Evolutionary conservation across 2,329 filamentous ascomycete species (phyloP), one percentile per base, ranked within the genome.

Genomic region (Penicillium psychrosexuale): DNA sequence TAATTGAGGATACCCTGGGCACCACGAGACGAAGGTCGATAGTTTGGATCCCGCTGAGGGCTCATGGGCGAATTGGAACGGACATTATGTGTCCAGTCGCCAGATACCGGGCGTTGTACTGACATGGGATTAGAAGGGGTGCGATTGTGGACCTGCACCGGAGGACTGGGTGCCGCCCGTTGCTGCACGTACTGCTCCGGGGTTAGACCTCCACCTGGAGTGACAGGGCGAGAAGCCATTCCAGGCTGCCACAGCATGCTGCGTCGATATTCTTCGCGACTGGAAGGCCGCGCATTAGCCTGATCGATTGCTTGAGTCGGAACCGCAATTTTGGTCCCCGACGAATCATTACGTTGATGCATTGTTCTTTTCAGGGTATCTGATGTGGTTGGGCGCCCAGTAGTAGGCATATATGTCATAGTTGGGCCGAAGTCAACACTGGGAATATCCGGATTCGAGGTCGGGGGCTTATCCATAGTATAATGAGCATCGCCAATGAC

Each of bases 341-440:
- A 66, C 8, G 72, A 69, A 28, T 69, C 66, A 5, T 63, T 71
- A 31, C 70, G 64, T 17, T 69, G 65, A 36, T 74, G 65, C 7
- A 59, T 62, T 24, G 67, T 61, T 38, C 70, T 69, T 31, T 64
- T 80, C 55, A 82, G 70, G 3, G 81, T 80, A 42, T 81, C 80
- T 45, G 79, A 80, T 1, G 82, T 84, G 39, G 71, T 78, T n/a
- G 83, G 82, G 8, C 82, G 79, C 62, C 77, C 78, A 17, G 74
- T 77, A 40, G 77, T 77, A 28, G 83, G 80, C 57, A 77, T 77
- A 54, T 91, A 87, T 56, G 88, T 87, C 63, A 90, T 76, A 0
- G 92, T 96, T 6, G 87, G 90, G 0, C 93, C 93, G 73, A 97
- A 97, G 70, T 97, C 87, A 59, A 96, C 83, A 5, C 81, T 76